These are phyloP conservation scores for Gaeumannomyces sp. DNA, from an alignment of 2,329 filamentous ascomycete genomes.

Conservation along the genomic window DNA sequence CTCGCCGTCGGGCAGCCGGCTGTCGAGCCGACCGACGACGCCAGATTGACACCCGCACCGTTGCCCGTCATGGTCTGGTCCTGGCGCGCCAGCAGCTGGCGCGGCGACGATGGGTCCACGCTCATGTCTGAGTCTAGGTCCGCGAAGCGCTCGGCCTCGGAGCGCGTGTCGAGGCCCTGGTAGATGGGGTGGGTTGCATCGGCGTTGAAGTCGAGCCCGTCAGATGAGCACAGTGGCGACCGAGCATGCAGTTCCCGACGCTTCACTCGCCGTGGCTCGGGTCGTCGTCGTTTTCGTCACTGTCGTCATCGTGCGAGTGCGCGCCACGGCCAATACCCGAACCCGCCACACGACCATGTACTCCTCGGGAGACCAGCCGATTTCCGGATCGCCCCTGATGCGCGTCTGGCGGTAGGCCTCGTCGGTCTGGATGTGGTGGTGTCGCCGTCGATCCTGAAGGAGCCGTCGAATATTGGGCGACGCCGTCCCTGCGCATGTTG, in stretches of 20 bases:
- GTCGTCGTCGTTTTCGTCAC: slow-evolving; percentile 9
- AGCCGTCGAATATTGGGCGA: slow-evolving; percentile 81
- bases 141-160: slow-evolving; percentile 24
- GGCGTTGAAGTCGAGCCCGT: slow-evolving; percentile 75
- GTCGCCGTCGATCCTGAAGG: slow-evolving; percentile 73
- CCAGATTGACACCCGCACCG: slow-evolving; percentile 72
- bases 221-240: slow-evolving; percentile 58
- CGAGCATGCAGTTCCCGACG: slow-evolving; percentile 38
- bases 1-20: slow-evolving; percentile 83
- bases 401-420: slow-evolving; percentile 68
- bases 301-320: slow-evolving; percentile 1
- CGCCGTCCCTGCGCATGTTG: slow-evolving; percentile 69
- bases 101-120: slow-evolving; percentile 54
- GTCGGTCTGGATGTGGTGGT: slow-evolving; percentile 79
- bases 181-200: slow-evolving; percentile 65
- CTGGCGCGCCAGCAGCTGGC: slow-evolving; percentile 66
- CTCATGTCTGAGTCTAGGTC: slow-evolving; percentile 8
- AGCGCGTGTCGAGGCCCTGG: slow-evolving; percentile 40
- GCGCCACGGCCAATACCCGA: slow-evolving; percentile 61
- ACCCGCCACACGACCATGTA: slow-evolving; percentile 85
- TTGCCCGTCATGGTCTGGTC: slow-evolving; percentile 64
- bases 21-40: slow-evolving; percentile 71
- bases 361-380: slow-evolving; percentile 53
- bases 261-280: slow-evolving; percentile 57
- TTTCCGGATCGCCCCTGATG: slow-evolving; percentile 62